Conservation (phyloP, 2,329 filamentous ascomycete genomes). For the Neofusicoccum kwambonambiense region DNA sequence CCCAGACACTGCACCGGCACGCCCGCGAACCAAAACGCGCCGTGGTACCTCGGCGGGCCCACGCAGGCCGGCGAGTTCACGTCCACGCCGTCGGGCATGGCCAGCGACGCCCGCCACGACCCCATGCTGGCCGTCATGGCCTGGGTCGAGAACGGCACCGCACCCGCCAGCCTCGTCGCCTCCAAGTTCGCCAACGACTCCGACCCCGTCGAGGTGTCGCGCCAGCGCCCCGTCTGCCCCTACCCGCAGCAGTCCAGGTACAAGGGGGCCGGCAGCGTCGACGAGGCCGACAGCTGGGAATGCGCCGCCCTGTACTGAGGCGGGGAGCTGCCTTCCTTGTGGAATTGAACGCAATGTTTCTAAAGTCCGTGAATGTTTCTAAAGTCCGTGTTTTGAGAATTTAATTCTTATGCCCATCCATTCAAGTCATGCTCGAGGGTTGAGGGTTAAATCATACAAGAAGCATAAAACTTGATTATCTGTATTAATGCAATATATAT, state of each 20-base stretch:
- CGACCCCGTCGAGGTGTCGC: slow-evolving; percentile 27
- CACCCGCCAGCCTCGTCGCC: slow-evolving; percentile 36
- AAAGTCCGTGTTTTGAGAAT: too few relatives aligned
- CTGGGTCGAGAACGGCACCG: slow-evolving; percentile 40
- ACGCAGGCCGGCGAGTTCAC: slow-evolving; percentile 29
- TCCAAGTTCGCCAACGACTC: slow-evolving; percentile 34
- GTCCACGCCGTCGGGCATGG: background rate
- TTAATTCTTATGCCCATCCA: too few relatives aligned
- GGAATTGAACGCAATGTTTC: too few relatives aligned
- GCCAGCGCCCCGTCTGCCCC: slow-evolving; percentile 35
- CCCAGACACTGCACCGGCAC: slow-evolving; percentile 39
- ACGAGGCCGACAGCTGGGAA: too few relatives aligned
- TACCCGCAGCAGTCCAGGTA: slow-evolving; percentile 33
- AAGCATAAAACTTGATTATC: too few relatives aligned
- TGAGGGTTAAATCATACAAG: too few relatives aligned
- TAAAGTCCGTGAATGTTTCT: too few relatives aligned
- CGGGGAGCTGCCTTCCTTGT: too few relatives aligned
- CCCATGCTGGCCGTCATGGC: slow-evolving; percentile 35
- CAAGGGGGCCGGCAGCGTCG: slow-evolving; percentile 22
- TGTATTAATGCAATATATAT: too few relatives aligned
- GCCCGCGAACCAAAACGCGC: slow-evolving; percentile 34
- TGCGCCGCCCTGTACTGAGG: too few relatives aligned
- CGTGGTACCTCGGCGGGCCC: slow-evolving; percentile 47
- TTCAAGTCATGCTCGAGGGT: too few relatives aligned
- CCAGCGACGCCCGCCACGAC: slow-evolving; percentile 33